Evolutionary conservation across 805 yeast genomes (phyloP).

Genomic region (Teunomyces atbi): DNA sequence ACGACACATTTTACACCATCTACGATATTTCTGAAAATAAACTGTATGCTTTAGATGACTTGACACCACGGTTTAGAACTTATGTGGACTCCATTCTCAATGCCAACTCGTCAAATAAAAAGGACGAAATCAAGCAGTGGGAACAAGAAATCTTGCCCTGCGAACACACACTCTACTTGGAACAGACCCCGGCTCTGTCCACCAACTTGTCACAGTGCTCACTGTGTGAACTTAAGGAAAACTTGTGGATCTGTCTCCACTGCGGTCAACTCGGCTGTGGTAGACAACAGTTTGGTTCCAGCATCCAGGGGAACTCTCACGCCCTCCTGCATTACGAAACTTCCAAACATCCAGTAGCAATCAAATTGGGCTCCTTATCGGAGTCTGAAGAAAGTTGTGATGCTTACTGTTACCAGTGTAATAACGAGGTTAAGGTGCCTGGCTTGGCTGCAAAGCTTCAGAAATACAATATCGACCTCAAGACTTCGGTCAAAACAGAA

Average conservation of each 20-base stretch:
- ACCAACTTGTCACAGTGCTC: conserved; percentile 46
- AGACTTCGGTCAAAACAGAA: conserved; percentile 65
- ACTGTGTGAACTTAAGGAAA: conserved; percentile 64
- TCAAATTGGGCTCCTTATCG: conserved; percentile 86
- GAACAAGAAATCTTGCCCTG: conserved; percentile 83
- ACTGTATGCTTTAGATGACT: conserved; percentile 18
- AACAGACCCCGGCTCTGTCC: conserved; percentile 28
- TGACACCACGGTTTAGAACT: conserved; percentile 19
- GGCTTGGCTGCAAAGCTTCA: conserved; percentile 46
- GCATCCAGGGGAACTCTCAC: conserved; percentile 86
- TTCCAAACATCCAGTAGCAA: conserved; percentile 74
- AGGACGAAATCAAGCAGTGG: conserved; percentile 85
- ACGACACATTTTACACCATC: conserved; percentile 43
- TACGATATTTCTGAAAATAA: conserved; percentile 37
- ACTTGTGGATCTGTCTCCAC: conserved; percentile 87
- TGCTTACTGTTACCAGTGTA: conserved; percentile 83
- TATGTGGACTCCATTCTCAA: conserved; percentile 46
- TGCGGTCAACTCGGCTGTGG: conserved; percentile 97
- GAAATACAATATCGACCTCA: conserved; percentile 66
- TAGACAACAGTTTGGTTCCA: conserved; percentile 88
- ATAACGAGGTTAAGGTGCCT: conserved; percentile 84
- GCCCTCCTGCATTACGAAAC: conserved; percentile 70
- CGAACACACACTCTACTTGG: conserved; percentile 62
- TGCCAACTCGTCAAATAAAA: conserved; percentile 57
- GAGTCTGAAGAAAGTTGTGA: conserved; percentile 63